Conservation (phyloP, 495 filamentous ascomycete genomes). For the Tuber calosporum region DNA sequence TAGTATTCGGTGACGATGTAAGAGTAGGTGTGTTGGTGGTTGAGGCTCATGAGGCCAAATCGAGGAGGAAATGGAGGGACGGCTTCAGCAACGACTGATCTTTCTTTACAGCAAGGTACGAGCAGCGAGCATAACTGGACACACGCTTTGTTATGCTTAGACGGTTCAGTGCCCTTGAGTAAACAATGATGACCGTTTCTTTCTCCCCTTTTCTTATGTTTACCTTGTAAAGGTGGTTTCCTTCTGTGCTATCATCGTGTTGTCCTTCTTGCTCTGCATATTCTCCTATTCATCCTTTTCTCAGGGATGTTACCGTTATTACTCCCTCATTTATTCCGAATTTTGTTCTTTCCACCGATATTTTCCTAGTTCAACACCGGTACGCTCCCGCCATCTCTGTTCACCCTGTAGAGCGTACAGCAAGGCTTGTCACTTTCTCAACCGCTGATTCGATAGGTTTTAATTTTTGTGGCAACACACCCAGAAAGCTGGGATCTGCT, state of each 20-base stretch:
- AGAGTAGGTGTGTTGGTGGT: neutral
- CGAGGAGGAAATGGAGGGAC: neutral
- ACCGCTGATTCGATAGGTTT: slow-evolving; percentile 18
- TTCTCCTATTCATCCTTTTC: neutral
- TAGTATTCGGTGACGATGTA: neutral
- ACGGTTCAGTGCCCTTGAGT: neutral
- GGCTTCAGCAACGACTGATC: neutral
- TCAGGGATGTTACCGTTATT: neutral
- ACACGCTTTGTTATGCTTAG: neutral
- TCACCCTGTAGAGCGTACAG: slow-evolving; percentile 8
- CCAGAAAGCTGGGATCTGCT: slow-evolving; percentile 26
- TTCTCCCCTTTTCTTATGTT: neutral
- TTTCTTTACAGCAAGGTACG: neutral
- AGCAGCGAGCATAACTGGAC: neutral
- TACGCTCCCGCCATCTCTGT: neutral
- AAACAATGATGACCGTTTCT: neutral
- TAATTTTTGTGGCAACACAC: slow-evolving; percentile 9
- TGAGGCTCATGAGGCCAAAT: neutral
- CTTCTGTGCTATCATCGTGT: neutral
- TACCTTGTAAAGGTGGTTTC: neutral
- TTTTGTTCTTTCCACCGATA: neutral
- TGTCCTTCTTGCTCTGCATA: neutral
- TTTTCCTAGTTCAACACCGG: slow-evolving; percentile 2
- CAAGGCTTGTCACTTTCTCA: slow-evolving; percentile 24
- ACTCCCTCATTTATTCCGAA: neutral